Conservation (phyloP, 1,284 basidiomycete genomes). For the Coniferiporia sulphurascens region DNA sequence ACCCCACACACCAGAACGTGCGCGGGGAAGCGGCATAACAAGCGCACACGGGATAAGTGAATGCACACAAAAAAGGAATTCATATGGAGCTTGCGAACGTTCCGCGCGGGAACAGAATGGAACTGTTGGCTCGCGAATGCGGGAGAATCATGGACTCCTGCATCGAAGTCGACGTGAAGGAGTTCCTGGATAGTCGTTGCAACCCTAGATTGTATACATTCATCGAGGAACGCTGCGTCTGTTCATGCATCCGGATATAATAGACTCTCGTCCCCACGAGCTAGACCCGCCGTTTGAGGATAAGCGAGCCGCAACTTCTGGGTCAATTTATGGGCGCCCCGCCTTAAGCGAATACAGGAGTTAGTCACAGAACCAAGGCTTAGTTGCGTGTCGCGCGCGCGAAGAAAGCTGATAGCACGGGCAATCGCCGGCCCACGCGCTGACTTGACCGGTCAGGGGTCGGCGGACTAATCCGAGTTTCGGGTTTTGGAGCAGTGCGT, state of each 20-base stretch:
- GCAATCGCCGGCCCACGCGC: no score
- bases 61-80: no score
- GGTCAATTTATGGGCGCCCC: no score
- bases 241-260: no score
- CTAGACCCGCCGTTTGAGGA: no score
- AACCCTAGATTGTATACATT: neutral
- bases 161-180: neutral
- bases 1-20: slow-evolving; percentile 1
- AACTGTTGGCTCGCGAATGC: neutral
- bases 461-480: neutral
- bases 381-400: no score
- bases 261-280: no score
- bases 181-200: neutral
- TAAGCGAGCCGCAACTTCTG: no score
- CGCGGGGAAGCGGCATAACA: neutral
- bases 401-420: no score
- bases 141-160: neutral
- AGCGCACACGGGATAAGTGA: neutral
- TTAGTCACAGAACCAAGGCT: no score
- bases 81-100: neutral
- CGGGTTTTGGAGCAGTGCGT: neutral
- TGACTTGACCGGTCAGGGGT: no score
- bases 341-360: no score
- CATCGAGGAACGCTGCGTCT: neutral
- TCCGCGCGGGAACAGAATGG: neutral